Conservation (phyloP, 345 rosid species). For the Abelmoschus esculentus region DNA sequence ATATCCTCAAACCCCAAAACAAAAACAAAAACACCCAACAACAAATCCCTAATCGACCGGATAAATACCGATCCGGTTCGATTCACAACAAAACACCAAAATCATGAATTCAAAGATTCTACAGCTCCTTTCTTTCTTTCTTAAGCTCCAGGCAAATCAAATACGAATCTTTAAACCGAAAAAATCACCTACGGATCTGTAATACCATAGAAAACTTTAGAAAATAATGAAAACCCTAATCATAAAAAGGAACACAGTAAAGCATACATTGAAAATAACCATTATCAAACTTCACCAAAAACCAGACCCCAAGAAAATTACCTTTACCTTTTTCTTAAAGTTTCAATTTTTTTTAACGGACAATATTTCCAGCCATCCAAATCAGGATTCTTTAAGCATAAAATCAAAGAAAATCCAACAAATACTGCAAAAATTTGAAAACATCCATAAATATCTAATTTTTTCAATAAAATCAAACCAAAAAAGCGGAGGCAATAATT, state of each 20-base stretch:
- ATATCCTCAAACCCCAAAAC: slow-evolving; percentile 28
- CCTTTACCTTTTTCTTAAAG: slow-evolving; percentile 22
- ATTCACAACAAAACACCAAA: slow-evolving; percentile 11
- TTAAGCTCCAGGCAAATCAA: slow-evolving; percentile 24
- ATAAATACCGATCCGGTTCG: slow-evolving; percentile 15
- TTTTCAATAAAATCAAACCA: background rate
- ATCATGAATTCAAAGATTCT: slow-evolving; percentile 16
- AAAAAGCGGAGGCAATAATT: background rate
- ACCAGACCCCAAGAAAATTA: slow-evolving; percentile 1
- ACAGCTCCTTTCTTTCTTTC: slow-evolving; percentile 21
- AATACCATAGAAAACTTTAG: slow-evolving; percentile 8
- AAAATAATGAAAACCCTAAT: slow-evolving; percentile 28
- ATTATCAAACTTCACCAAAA: background rate
- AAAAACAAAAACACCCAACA: slow-evolving; percentile 18
- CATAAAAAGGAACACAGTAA: slow-evolving; percentile 9
- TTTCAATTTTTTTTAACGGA: background rate
- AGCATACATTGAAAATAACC: background rate
- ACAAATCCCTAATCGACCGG: slow-evolving; percentile 24
- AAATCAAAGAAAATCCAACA: background rate
- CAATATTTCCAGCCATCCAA: background rate
- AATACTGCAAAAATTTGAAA: background rate
- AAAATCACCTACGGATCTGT: slow-evolving; percentile 18
- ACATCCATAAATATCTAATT: background rate
- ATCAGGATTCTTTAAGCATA: slow-evolving; percentile 1
- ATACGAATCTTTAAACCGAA: slow-evolving; percentile 20